phyloP scores from a whole-genome alignment of 108 stramenopile genomes.

The Aurantiochytrium sp. region DNA sequence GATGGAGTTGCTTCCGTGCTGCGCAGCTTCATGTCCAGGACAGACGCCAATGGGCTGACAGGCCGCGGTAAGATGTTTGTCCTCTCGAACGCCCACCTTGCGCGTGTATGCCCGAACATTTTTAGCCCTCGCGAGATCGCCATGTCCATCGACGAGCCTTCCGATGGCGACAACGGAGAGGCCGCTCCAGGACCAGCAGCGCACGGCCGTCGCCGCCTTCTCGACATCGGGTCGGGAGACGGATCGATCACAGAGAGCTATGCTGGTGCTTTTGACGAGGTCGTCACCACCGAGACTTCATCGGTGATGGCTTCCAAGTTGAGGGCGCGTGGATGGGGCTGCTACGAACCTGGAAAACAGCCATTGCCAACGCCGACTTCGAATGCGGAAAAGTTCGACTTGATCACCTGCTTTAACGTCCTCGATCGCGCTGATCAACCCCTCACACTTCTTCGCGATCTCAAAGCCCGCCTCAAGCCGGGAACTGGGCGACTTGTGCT shows the following conservation, averaged over 20 bases:
- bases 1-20: neutral
- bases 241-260: neutral
- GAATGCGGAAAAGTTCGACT: neutral
- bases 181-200: no score
- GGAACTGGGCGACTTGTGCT: neutral
- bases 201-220: neutral
- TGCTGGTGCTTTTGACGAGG: neutral
- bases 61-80: slow-evolving; percentile 2
- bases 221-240: neutral
- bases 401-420: slow-evolving; percentile 2
- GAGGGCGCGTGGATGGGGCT: neutral
- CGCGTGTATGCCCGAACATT: neutral
- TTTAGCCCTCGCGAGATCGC: neutral
- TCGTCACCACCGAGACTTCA: slow-evolving; percentile 2
- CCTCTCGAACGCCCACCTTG: neutral
- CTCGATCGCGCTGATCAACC: slow-evolving; percentile 7
- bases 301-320: neutral
- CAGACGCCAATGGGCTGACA: neutral
- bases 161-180: no score
- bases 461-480: neutral
- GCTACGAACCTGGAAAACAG: neutral
- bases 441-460: neutral
- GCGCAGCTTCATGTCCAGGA: slow-evolving; percentile 8
- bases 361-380: neutral
- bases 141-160: no score